phyloP scores from a whole-genome alignment of 2,329 filamentous ascomycete species.

The Atkinsonella hypoxylon region DNA sequence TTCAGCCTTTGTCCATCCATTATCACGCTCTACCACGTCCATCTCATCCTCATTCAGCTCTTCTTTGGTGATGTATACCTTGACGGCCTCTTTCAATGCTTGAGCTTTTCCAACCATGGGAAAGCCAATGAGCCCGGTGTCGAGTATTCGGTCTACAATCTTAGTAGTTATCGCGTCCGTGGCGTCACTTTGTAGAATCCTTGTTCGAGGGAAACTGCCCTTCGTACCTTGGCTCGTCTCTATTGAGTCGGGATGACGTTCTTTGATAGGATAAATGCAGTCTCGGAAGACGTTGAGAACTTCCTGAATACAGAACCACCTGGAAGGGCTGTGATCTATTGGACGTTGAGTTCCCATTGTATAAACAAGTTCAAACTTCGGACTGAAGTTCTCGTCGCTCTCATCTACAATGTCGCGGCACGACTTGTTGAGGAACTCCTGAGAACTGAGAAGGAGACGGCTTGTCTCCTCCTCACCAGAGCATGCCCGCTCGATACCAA shows the following conservation, averaged over 20 bases:
- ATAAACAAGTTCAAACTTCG: constrained; percentile 51
- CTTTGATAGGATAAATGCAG: constrained; percentile 20
- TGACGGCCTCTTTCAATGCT: constrained; percentile 19
- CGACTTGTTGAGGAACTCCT: constrained; percentile 30
- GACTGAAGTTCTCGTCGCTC: constrained; percentile 50
- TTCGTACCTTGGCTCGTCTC: constrained; percentile 28
- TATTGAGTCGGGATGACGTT: constrained; percentile 17
- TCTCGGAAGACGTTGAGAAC: constrained; percentile 23
- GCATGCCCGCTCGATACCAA: constrained; percentile 40
- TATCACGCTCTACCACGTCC: constrained; percentile 20
- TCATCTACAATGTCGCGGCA: constrained; percentile 50
- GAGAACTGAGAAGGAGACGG: constrained; percentile 23
- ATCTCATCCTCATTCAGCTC: constrained; percentile 19
- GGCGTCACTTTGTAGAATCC: constrained; percentile 12
- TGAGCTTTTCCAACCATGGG: constrained; percentile 26
- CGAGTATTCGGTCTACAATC: constrained; percentile 14
- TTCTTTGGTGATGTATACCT: constrained; percentile 31
- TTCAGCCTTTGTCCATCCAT: constrained; percentile 19
- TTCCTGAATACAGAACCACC: constrained; percentile 4
- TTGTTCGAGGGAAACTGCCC: constrained; percentile 13
- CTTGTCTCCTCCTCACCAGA: constrained; percentile 16
- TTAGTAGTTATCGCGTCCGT: not conserved
- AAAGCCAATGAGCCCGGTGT: constrained; percentile 28
- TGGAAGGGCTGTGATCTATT: constrained; percentile 31
- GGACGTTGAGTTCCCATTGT: constrained; percentile 41